Percentiles rank a stretch among this genome's conserved stretches.
Evolutionary conservation across 2,329 filamentous ascomycete genomes (phyloP).

Genomic region (Hypoxylon sp.): DNA sequence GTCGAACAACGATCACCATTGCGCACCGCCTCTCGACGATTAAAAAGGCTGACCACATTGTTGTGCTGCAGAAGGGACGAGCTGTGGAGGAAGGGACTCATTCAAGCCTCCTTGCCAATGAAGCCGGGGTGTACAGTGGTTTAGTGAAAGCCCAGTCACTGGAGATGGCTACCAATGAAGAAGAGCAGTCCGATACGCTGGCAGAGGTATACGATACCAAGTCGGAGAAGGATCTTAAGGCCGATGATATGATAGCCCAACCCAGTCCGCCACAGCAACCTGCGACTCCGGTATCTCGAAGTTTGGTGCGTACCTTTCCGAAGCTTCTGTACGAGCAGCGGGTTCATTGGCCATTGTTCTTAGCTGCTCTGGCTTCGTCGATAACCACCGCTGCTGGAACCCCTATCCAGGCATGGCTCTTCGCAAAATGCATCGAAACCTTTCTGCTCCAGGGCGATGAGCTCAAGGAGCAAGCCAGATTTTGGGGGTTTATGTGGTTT

Average conservation of each 20-base stretch:
- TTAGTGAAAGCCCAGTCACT: constrained; percentile 72
- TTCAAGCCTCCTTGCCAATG: constrained; percentile 68
- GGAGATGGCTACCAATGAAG: constrained; percentile 51
- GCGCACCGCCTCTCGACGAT: constrained; percentile 79
- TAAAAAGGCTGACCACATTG: constrained; percentile 78
- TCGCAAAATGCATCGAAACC: constrained; percentile 60
- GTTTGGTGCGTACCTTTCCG: constrained; percentile 61
- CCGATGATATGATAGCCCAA: constrained; percentile 44
- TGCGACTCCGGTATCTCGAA: constrained; percentile 66
- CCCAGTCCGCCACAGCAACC: constrained; percentile 45
- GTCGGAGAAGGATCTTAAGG: constrained; percentile 56
- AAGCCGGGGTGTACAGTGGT: constrained; percentile 70
- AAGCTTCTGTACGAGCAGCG: constrained; percentile 64
- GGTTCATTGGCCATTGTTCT: constrained; percentile 58
- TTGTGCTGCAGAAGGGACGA: constrained; percentile 75
- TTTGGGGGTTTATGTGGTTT: constrained; percentile 73
- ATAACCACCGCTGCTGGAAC: constrained; percentile 52
- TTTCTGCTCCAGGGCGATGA: constrained; percentile 55
- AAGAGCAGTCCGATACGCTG: constrained; percentile 50
- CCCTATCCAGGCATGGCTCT: constrained; percentile 63
- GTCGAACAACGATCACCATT: constrained; percentile 75
- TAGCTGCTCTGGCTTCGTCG: constrained; percentile 57
- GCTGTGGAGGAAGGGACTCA: constrained; percentile 80
- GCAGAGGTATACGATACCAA: constrained; percentile 60
- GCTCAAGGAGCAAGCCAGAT: constrained; percentile 54